These are phyloP conservation scores for Colletotrichum tanaceti DNA, from an alignment of 2,329 filamentous ascomycete species.

Conservation along the genomic window DNA sequence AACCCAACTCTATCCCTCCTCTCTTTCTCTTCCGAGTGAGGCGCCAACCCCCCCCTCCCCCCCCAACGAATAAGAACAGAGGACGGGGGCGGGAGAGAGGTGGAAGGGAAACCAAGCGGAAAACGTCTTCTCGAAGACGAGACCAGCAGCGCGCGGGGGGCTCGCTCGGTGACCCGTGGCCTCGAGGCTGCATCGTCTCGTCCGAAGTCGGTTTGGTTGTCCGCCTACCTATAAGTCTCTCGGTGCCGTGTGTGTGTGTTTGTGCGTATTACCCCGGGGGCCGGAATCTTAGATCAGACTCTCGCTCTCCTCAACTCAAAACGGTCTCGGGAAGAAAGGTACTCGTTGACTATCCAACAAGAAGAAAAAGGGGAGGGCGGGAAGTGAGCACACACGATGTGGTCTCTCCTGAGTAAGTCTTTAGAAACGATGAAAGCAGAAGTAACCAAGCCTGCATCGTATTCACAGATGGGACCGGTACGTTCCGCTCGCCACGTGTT, in stretches of 20 bases:
- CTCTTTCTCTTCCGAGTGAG: not conserved
- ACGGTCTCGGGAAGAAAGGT: not conserved
- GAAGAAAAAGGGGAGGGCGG: not conserved
- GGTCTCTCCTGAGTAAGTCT: conserved; percentile 3
- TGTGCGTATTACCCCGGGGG: not conserved
- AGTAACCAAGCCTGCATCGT: not conserved
- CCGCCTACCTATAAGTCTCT: not conserved
- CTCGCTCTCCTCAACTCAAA: not conserved
- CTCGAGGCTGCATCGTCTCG: conserved; percentile 18
- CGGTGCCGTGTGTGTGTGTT: not conserved
- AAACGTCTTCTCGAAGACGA: not conserved
- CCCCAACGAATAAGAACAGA: not conserved
- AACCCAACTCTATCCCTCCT: not conserved
- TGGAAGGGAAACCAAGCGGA: not conserved
- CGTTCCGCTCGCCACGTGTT: conserved; percentile 19
- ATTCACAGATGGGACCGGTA: conserved; percentile 1
- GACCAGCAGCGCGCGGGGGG: conserved; percentile 10
- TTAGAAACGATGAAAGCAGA: not conserved
- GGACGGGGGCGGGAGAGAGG: not conserved
- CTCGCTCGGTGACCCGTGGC: conserved; percentile 18
- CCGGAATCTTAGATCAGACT: not conserved
- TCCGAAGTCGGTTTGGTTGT: conserved; percentile 16
- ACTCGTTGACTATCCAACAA: too few relatives aligned
- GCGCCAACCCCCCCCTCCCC: too few relatives aligned
- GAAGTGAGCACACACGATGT: conserved; percentile 17